Evolutionary conservation across 768 basidiomycete genomes (phyloP).

Genomic region (Omphalotus guepiniiformis): DNA sequence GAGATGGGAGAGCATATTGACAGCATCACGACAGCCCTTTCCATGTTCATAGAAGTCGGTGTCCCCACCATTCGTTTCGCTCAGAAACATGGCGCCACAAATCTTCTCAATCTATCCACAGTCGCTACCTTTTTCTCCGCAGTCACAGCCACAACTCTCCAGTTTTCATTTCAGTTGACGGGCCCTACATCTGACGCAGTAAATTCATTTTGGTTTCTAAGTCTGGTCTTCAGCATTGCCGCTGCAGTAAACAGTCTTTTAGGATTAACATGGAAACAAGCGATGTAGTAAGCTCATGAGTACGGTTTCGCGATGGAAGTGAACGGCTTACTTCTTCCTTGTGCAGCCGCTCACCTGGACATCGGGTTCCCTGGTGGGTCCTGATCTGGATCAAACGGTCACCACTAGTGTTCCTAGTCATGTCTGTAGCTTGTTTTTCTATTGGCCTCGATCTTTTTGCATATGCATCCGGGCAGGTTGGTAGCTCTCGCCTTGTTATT

Average conservation of each 20-base stretch:
- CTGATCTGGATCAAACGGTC: conserved; percentile 86
- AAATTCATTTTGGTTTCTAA: conserved; percentile 72
- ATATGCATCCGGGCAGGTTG: conserved; percentile 68
- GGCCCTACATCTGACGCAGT: conserved; percentile 44
- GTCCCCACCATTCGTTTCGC: conserved; percentile 75
- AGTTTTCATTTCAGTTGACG: conserved; percentile 53
- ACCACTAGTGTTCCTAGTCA: conserved; percentile 76
- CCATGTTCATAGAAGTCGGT: conserved; percentile 77
- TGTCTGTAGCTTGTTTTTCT: conserved; percentile 82
- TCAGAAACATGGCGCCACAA: conserved; percentile 67
- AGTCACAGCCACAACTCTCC: conserved; percentile 49
- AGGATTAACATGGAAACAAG: conserved; percentile 76
- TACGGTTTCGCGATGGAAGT: conserved; percentile 2
- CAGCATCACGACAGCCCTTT: conserved; percentile 60
- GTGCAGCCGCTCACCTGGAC: conserved; percentile 64
- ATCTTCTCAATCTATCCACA: conserved; percentile 69
- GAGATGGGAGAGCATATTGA: conserved; percentile 77
- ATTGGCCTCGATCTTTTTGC: conserved; percentile 74
- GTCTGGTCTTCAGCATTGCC: conserved; percentile 71
- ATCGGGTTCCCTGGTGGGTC: conserved; percentile 80
- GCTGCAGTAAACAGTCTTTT: conserved; percentile 76
- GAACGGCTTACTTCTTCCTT: conserved; percentile 5
- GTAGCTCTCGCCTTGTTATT: too few species aligned
- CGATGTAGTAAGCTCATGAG: conserved; percentile 63
- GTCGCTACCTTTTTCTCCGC: conserved; percentile 49